Evolutionary conservation across 2,329 filamentous ascomycete genomes (phyloP), one percentile per base, ranked within the genome.

Genomic region (Alternaria hordeiaustralica): DNA sequence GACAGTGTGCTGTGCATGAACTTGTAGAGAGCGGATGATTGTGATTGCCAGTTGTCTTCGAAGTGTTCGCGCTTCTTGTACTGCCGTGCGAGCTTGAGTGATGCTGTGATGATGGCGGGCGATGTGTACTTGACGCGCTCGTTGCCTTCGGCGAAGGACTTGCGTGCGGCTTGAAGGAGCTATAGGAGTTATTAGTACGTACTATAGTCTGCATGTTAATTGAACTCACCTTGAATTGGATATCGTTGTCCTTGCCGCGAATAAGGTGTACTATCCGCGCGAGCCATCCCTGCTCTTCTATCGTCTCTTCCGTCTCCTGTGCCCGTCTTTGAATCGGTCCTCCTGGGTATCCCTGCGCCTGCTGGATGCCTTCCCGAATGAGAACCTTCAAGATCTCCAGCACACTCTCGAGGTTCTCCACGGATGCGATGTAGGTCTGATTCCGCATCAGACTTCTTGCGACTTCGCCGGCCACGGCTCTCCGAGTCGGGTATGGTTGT

Each of bases 201-300:
- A n/a, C 28, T 15, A 4, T 21, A 6, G n/a, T 33, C 21, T 13
- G 15, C 28, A 30, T 13, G 4, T 20, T 23, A 23, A 26, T 6
- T 23, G 15, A 25, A 8, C 68, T 43, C 79, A 86, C 85, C 80
- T 93, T 93, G 82, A 97, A 96, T 78, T 99, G 96, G 0, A 91
- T 96, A 72, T 97, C 93, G 75, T 98, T 98, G 77, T 96, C 88
- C 36, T 92, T 86, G 47, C 89, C 92, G 61, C 93, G 86, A 56
- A 99, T 88, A 60, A 97, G 84, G 81, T 99, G 96, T 18, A 97
- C 89, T 75, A 99, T 90, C 71, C 96, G 88, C 36, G 96, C 96
- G 58, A 99, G 86, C 94, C 94, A 97, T 55, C 96, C 96, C 84
- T 99, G 96, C 82, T 99, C 96, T 81, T 99, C 95, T 75, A 98